Conservation (phyloP, 257 asterid species). For the Scutellaria barbata region DNA sequence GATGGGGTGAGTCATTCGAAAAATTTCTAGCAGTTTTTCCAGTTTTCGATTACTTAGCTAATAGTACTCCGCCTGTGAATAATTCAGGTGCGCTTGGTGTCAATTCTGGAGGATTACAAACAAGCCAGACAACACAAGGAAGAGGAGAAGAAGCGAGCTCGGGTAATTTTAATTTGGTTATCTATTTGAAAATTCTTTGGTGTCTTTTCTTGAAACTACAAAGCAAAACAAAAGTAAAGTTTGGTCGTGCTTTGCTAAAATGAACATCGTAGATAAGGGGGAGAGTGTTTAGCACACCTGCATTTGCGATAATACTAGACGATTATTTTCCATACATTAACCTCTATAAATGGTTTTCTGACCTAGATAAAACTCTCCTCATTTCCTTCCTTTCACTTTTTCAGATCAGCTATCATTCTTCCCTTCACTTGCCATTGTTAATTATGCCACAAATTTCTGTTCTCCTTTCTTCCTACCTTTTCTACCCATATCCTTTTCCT, state of each 20-base stretch:
- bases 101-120: slow-evolving; percentile 89
- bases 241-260: no score
- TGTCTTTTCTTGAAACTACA: neutral
- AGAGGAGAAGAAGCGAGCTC: slow-evolving; percentile 77
- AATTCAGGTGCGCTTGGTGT: slow-evolving; percentile 80
- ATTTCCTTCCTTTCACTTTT: neutral
- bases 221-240: neutral
- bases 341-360: neutral
- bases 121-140: slow-evolving; percentile 75
- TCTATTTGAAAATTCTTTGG: slow-evolving; percentile 21
- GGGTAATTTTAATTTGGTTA: slow-evolving; percentile 53
- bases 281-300: neutral
- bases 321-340: neutral
- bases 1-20: slow-evolving; percentile 72
- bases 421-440: neutral
- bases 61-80: slow-evolving; percentile 21
- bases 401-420: neutral
- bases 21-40: slow-evolving; percentile 21
- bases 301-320: neutral
- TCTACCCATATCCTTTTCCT: neutral
- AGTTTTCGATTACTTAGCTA: slow-evolving; percentile 19
- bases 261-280: neutral
- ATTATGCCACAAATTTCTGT: no score
- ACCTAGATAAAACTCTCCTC: neutral
- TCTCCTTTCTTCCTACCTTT: neutral